Evolutionary conservation across 306 rosid species (phyloP), one percentile per base, ranked within the genome.

Genomic region (Aeschynomene evenia): DNA sequence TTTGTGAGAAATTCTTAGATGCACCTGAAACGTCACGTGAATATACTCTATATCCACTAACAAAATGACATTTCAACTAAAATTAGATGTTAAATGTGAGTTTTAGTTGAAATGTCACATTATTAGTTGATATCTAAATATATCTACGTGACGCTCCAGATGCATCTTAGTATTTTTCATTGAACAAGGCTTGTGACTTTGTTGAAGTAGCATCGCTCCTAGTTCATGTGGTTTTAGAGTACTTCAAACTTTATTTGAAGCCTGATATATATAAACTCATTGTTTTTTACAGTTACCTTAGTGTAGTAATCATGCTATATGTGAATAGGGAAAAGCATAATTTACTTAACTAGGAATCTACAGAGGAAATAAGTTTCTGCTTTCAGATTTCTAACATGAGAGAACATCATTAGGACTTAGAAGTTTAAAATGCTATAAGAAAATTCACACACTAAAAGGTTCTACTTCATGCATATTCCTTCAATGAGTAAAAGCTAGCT

Each of bases 401-500:
- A 13, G 36, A 24, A 50, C 15, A 6, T 28, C 24, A 45, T 33
- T 26, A 45, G 26, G 53, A 45, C n/a, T 42, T 63, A 45, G 26
- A 62, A 45, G 20, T 42, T 63, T 2, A 40, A 61, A 70, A 31
- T 63, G 54, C 36, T 4, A 5, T 39, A 24, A 22, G 58, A 59
- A 43, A 31, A 33, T 21, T 66, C 43, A 40, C 21, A 13, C 21
- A 39, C 40, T 68, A 14, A 69, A 12, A 52, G 52, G 51, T 22
- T 61, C 39, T 23, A 29, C 13, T 49, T 51, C 29, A 69, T 62
- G 23, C 36, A n/a, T 58, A n/a, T n/a, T n/a, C 15, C 53, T 50
- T 56, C 58, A 49, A 74, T 48, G 45, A 40, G 22, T 50, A 66
- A 33, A 80, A 94, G 99, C 79, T 94, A 59, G 99, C 96, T 23